Evolutionary conservation across 768 basidiomycete genomes (phyloP).

Genomic region (Cyathus striatus): DNA sequence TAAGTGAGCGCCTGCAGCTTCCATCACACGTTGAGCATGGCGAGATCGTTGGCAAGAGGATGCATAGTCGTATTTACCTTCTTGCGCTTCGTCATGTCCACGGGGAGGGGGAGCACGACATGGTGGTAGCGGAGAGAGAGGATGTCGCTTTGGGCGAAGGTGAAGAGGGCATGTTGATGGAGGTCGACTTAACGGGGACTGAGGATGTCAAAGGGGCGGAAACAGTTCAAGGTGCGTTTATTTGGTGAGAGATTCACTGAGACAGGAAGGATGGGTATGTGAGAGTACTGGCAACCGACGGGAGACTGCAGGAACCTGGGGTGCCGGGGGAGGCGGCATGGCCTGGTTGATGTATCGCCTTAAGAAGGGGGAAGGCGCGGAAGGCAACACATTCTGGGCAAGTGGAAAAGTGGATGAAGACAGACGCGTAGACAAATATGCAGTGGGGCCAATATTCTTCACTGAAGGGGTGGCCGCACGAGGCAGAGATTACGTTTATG

Average conservation of each 20-base stretch:
- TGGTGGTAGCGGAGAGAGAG: conserved; percentile 4
- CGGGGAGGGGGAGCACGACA: conserved; percentile 31
- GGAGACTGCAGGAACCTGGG: no score
- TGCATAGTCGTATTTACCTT: conserved; percentile 34
- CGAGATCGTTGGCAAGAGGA: conserved; percentile 62
- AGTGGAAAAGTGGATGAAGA: conserved; percentile 57
- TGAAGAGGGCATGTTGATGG: conserved; percentile 8
- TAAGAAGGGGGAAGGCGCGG: conserved; percentile 30
- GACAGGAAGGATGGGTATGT: conserved; percentile 16
- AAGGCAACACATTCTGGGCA: no score
- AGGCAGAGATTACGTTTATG: no score
- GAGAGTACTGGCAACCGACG: conserved; percentile 12
- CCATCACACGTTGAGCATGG: conserved; percentile 53
- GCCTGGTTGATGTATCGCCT: conserved; percentile 3
- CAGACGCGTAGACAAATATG: conserved; percentile 61
- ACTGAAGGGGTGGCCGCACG: conserved; percentile 33
- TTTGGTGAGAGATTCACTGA: conserved; percentile 8
- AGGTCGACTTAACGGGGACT: no score
- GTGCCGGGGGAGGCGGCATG: conserved; percentile 13
- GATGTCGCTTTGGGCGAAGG: conserved; percentile 13
- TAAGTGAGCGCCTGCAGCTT: conserved; percentile 27
- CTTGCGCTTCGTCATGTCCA: no score
- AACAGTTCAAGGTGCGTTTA: conserved; percentile 29
- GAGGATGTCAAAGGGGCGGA: conserved; percentile 48
- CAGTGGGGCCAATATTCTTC: conserved; percentile 51